A percentile compares a stretch with the other conserved stretches of the same genome.
phyloP scores from a whole-genome alignment of 441 rosid genomes.

The Melastoma candidum region DNA sequence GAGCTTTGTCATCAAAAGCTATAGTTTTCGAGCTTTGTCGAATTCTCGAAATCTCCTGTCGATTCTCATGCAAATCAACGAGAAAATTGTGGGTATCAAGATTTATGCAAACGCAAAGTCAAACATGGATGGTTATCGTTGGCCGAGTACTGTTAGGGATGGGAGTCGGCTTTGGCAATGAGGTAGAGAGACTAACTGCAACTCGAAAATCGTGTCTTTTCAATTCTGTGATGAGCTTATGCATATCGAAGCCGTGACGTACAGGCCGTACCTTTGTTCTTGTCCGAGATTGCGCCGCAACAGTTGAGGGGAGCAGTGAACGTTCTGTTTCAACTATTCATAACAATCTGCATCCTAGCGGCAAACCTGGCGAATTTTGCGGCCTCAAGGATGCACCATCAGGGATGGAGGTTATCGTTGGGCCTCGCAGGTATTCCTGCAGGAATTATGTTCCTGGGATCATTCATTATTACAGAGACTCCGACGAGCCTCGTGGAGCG shows the following conservation, averaged over 20 bases:
- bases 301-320: conserved; percentile 72
- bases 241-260: neutral
- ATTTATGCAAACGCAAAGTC: conserved; percentile 22
- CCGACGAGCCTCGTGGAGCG: conserved; percentile 86
- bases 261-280: conserved; percentile 76
- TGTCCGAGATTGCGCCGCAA: conserved; percentile 88
- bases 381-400: conserved; percentile 63
- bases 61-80: too few relatives aligned
- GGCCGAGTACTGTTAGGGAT: conserved; percentile 64
- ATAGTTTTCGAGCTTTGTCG: too few relatives aligned
- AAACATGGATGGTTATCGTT: conserved; percentile 37
- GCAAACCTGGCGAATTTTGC: conserved; percentile 62
- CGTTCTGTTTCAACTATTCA: conserved; percentile 75
- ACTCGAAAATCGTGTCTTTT: too few relatives aligned
- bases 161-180: conserved; percentile 86
- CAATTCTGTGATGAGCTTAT: neutral
- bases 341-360: conserved; percentile 61
- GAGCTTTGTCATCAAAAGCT: too few relatives aligned
- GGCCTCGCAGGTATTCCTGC: conserved; percentile 79
- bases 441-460: conserved; percentile 60
- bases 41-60: too few relatives aligned
- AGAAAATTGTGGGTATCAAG: too few relatives aligned
- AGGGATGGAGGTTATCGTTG: conserved; percentile 90
- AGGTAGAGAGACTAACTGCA: conserved; percentile 23
- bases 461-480: conserved; percentile 65